Evolutionary conservation across 305 asterid species (phyloP).

Genomic region (Solanum hybrid): DNA sequence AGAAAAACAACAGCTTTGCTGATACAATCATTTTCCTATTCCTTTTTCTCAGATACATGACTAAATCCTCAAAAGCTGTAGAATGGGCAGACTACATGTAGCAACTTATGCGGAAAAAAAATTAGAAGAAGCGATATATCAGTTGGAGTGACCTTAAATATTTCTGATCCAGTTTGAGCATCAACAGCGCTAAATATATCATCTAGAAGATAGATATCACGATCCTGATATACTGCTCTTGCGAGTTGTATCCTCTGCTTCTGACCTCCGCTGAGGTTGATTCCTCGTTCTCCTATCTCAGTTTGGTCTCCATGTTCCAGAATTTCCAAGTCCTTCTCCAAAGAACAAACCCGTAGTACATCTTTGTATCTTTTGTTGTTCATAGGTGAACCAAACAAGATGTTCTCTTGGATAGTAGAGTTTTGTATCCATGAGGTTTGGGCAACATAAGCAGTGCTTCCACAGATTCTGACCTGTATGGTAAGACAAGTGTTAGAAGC

Average conservation of each 20-base stretch:
- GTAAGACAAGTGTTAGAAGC: neutral
- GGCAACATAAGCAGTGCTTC: slow-evolving; percentile 54
- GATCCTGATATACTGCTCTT: slow-evolving; percentile 74
- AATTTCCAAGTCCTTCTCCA: slow-evolving; percentile 67
- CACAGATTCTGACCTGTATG: slow-evolving; percentile 45
- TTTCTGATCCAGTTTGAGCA: slow-evolving; percentile 84
- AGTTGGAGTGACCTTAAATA: slow-evolving; percentile 47
- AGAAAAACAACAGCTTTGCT: neutral
- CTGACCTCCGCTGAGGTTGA: slow-evolving; percentile 84
- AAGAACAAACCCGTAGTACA: slow-evolving; percentile 40
- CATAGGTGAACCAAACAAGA: slow-evolving; percentile 55
- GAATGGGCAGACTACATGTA: neutral
- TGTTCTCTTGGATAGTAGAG: slow-evolving; percentile 49
- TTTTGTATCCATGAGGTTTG: slow-evolving; percentile 67
- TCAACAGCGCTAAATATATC: slow-evolving; percentile 84
- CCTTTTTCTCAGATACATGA: neutral
- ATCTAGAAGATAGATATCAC: slow-evolving; percentile 68
- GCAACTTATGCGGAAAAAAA: neutral
- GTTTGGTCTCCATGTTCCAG: slow-evolving; percentile 67
- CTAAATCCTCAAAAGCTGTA: neutral
- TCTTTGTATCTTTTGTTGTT: slow-evolving; percentile 35
- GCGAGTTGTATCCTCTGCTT: slow-evolving; percentile 84
- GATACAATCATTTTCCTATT: neutral
- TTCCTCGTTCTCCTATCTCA: slow-evolving; percentile 83
- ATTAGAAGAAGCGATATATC: neutral